A percentile compares a stretch with the other conserved stretches of the same genome.
Evolutionary conservation across 2,329 filamentous ascomycete genomes (phyloP).

Genomic region (Monilinia vaccinii-corymbosi): DNA sequence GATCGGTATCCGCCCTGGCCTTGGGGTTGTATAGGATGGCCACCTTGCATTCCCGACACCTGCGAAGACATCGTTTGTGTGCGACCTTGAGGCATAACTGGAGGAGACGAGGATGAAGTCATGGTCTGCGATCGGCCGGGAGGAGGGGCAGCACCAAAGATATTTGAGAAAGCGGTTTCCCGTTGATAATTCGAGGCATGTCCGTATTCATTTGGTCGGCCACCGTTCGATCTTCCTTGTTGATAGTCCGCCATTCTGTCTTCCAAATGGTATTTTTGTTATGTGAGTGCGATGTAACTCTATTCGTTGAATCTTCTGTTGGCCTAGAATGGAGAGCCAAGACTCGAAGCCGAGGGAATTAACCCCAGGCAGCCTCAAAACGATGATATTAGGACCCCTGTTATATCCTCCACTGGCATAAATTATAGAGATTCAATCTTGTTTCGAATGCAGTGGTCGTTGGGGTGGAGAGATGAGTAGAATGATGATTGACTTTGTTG

Average conservation of each 20-base stretch:
- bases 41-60: slow-evolving; percentile 32
- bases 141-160: slow-evolving; percentile 81
- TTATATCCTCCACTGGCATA: neutral
- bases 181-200: slow-evolving; percentile 56
- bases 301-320: slow-evolving; percentile 1
- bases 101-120: slow-evolving; percentile 64
- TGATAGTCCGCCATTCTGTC: slow-evolving; percentile 47
- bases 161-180: slow-evolving; percentile 92
- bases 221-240: slow-evolving; percentile 51
- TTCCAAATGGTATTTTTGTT: slow-evolving; percentile 8
- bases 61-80: slow-evolving; percentile 62
- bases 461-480: slow-evolving; percentile 1
- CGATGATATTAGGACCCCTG: neutral
- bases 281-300: slow-evolving; percentile 3
- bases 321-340: slow-evolving; percentile 12
- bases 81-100: slow-evolving; percentile 52
- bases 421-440: neutral
- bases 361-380: slow-evolving; percentile 19
- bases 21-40: slow-evolving; percentile 35
- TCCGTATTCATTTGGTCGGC: slow-evolving; percentile 31
- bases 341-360: slow-evolving; percentile 21
- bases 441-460: neutral
- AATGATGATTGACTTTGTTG: slow-evolving; percentile 10
- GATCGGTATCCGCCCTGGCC: slow-evolving; percentile 32
- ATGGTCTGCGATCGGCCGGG: slow-evolving; percentile 91